Evolutionary conservation across 371 early-diverging fungal species (phyloP).

Genomic region (Rhizopus delemar): DNA sequence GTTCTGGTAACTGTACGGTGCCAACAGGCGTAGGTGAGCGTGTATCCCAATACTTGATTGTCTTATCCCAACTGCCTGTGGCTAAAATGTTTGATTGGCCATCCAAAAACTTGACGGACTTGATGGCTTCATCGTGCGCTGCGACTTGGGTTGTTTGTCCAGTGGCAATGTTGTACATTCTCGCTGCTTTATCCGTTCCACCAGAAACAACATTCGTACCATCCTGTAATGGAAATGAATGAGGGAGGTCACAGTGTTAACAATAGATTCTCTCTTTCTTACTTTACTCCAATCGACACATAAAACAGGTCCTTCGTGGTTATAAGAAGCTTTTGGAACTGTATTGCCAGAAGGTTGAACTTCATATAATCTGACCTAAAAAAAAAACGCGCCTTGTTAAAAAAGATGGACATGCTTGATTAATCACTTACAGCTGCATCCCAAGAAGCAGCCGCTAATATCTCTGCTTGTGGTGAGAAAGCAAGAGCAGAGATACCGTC

Average conservation of each 20-base stretch:
- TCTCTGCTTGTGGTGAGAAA: slow-evolving; percentile 78
- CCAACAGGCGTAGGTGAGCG: slow-evolving; percentile 74
- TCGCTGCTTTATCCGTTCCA: slow-evolving; percentile 75
- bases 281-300: slow-evolving; percentile 89
- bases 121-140: slow-evolving; percentile 79
- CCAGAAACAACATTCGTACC: slow-evolving; percentile 40
- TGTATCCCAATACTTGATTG: slow-evolving; percentile 91
- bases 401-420: background rate
- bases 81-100: slow-evolving; percentile 67
- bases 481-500: slow-evolving; percentile 78
- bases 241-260: background rate
- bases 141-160: slow-evolving; percentile 78
- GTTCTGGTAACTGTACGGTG: slow-evolving; percentile 78
- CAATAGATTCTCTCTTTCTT: slow-evolving; percentile 16
- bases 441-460: slow-evolving; percentile 86
- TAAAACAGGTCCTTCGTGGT: slow-evolving; percentile 85
- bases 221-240: slow-evolving; percentile 17
- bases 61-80: slow-evolving; percentile 97
- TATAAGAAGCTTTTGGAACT: slow-evolving; percentile 74
- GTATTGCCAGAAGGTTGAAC: slow-evolving; percentile 74
- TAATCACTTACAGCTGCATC: slow-evolving; percentile 69
- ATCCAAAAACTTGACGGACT: slow-evolving; percentile 73
- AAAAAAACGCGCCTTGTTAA: background rate
- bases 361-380: slow-evolving; percentile 89
- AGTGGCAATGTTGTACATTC: slow-evolving; percentile 77